These are phyloP conservation scores for Sarocladium strictum DNA, from an alignment of 2,329 filamentous ascomycete species.

Conservation along the genomic window DNA sequence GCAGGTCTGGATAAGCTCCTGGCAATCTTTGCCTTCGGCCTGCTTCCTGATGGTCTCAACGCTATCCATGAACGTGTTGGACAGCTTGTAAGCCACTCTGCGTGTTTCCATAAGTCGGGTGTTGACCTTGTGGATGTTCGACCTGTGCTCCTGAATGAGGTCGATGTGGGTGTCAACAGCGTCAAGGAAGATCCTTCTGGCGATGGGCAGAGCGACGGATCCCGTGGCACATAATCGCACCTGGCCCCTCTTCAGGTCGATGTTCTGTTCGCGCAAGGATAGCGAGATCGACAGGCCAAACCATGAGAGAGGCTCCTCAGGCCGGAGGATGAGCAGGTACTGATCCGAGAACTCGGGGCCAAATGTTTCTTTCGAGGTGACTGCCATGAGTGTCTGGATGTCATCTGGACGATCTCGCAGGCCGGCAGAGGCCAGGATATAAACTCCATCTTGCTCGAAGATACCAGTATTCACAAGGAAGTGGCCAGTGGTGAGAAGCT, in stretches of 20 bases:
- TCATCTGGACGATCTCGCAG: conserved; percentile 71
- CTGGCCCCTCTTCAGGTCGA: conserved; percentile 82
- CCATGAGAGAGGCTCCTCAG: conserved; percentile 76
- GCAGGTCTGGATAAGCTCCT: conserved; percentile 94
- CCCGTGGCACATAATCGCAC: conserved; percentile 85
- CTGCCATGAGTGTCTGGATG: conserved; percentile 77
- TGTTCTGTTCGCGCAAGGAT: conserved; percentile 67
- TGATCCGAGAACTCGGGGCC: conserved; percentile 66
- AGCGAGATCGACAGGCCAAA: conserved; percentile 69
- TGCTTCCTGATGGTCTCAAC: conserved; percentile 89
- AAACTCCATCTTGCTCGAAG: conserved; percentile 68
- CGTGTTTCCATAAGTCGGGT: conserved; percentile 87
- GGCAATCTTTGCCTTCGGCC: conserved; percentile 76
- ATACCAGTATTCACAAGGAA: conserved; percentile 74
- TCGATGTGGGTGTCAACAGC: conserved; percentile 80
- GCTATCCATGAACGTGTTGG: conserved; percentile 98
- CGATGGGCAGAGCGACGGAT: conserved; percentile 70
- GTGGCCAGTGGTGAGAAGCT: conserved; percentile 75
- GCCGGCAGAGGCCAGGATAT: conserved; percentile 78
- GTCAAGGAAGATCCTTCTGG: conserved; percentile 71
- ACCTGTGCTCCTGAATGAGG: conserved; percentile 84
- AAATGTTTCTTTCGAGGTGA: conserved; percentile 46
- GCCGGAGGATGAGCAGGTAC: conserved; percentile 79
- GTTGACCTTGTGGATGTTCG: conserved; percentile 90
- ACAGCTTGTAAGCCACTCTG: conserved; percentile 91